A percentile compares a stretch with the other conserved stretches of the same genome.
phyloP scores from a whole-genome alignment of 2,329 filamentous ascomycete genomes.

The Colletotrichum lindemuthianum region DNA sequence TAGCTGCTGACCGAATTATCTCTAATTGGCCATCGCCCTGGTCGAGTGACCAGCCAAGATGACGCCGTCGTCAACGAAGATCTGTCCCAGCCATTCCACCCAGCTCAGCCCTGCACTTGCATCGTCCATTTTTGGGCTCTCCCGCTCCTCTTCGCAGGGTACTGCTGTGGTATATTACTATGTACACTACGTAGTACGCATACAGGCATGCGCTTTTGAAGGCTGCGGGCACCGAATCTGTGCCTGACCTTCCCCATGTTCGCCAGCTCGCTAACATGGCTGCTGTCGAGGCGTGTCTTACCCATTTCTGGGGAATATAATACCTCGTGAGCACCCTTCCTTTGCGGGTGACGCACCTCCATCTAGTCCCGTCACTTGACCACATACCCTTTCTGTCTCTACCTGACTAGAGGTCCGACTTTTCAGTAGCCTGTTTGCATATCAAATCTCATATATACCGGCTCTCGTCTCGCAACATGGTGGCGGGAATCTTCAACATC shows the following conservation, averaged over 20 bases:
- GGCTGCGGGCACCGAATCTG: too few species aligned
- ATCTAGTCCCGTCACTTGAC: constrained; percentile 28
- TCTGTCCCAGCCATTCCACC: constrained; percentile 10
- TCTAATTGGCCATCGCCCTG: constrained; percentile 26
- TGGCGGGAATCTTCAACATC: constrained; percentile 19
- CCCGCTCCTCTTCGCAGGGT: background rate
- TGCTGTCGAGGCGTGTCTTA: constrained; percentile 24
- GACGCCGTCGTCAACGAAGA: constrained; percentile 19
- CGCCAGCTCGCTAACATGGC: background rate
- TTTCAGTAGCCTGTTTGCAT: too few species aligned
- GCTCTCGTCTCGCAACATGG: constrained; percentile 16
- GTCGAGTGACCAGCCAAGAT: constrained; percentile 32
- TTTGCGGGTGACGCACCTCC: constrained; percentile 12
- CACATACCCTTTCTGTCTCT: constrained; percentile 23
- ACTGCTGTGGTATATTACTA: too few species aligned
- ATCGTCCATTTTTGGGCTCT: constrained; percentile 6
- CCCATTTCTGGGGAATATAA: constrained; percentile 28
- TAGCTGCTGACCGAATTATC: constrained; percentile 21
- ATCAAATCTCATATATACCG: background rate
- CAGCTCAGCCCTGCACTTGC: constrained; percentile 33
- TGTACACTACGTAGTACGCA: too few species aligned
- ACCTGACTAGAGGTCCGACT: background rate
- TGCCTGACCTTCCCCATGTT: background rate
- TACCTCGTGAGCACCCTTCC: constrained; percentile 31
- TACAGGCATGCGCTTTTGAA: too few species aligned